Conservation (phyloP, 2,329 filamentous ascomycete species). For the Pseudopithomyces chartarum region DNA sequence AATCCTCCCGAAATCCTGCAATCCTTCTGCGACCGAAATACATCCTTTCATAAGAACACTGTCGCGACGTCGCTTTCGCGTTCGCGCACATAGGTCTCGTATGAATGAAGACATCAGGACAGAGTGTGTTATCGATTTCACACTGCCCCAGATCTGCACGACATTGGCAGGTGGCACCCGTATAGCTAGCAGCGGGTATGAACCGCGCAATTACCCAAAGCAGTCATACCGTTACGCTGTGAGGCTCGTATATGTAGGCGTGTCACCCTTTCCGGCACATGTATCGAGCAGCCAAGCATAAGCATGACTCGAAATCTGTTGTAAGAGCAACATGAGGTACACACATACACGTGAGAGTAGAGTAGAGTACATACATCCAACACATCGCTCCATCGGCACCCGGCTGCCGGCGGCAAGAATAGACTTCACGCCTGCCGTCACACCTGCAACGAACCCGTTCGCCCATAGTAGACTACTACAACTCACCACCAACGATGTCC, state of each 20-base stretch:
- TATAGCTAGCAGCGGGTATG: background rate
- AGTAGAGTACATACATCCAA: no score
- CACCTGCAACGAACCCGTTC: no score
- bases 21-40: slow-evolving; percentile 6
- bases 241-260: background rate
- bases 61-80: background rate
- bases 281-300: background rate
- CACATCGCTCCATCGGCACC: no score
- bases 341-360: no score
- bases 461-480: no score
- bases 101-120: background rate
- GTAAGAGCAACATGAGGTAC: no score
- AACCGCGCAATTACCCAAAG: background rate
- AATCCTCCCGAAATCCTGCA: background rate
- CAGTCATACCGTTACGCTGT: background rate
- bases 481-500: no score
- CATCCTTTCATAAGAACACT: background rate
- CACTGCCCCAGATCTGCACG: background rate
- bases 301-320: no score
- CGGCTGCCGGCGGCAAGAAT: no score
- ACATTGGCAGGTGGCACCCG: background rate
- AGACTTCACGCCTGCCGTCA: no score
- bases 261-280: background rate
- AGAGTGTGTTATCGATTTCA: background rate
- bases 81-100: background rate